phyloP scores from a whole-genome alignment of 106 monocot genomes.

The Allium fistulosum region DNA sequence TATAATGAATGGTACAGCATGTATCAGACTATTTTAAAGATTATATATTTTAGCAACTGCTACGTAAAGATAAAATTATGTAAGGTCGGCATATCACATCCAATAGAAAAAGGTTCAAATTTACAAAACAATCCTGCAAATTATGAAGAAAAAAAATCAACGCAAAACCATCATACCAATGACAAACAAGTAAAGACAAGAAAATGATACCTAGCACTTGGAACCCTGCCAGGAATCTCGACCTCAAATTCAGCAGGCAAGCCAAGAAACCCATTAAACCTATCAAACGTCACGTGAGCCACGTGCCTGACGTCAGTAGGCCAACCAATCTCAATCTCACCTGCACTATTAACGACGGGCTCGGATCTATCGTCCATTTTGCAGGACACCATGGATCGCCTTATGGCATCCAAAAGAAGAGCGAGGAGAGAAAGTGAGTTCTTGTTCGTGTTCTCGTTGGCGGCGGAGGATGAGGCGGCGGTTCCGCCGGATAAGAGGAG shows the following conservation, averaged over 20 bases:
- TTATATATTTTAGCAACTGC: no score
- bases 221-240: constrained; percentile 41
- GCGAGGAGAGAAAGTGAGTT: constrained; percentile 42
- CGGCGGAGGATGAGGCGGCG: constrained; percentile 11
- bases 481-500: constrained; percentile 2
- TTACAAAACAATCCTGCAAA: no score
- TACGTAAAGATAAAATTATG: no score
- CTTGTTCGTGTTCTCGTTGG: constrained; percentile 5
- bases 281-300: constrained; percentile 89
- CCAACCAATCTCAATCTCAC: constrained; percentile 42
- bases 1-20: no score
- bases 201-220: constrained; percentile 65
- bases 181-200: no score
- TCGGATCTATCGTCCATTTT: background rate
- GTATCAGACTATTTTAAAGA: no score
- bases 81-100: no score
- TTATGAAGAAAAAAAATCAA: no score
- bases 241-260: constrained; percentile 77
- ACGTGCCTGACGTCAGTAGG: constrained; percentile 84
- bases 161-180: no score
- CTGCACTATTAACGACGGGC: background rate
- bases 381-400: constrained; percentile 40
- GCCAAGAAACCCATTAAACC: constrained; percentile 83
- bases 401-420: constrained; percentile 43
- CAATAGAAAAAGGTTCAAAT: no score